Evolutionary conservation across 2,329 filamentous ascomycete species (phyloP), one percentile per base, ranked within the genome.

Genomic region (Aureobasidium leucospermi): DNA sequence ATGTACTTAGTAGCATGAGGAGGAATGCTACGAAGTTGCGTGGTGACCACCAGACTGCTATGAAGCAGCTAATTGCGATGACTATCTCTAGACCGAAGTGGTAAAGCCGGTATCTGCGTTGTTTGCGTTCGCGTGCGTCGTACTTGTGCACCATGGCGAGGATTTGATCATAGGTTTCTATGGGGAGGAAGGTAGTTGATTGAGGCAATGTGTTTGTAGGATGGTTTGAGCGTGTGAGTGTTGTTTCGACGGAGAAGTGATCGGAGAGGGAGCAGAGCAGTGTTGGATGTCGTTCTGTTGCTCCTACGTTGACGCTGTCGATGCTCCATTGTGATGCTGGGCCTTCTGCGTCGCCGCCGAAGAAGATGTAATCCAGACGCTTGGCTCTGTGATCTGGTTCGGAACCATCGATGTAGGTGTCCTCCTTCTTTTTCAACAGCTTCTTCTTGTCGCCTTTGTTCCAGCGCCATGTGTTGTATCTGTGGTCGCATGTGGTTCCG

Each of bases 381-480:
- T 96, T 93, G n/a, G 88, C 93, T 28, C 78, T 79, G 0, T 84
- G 84, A 69, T 96, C 92, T 3, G 79, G 73, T 0, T 83, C 82
- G 48, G 86, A 80, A 0, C 82, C 80, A n/a, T 87, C 78, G 6
- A 96, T 79, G 5, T 78, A 72, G 42, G 85, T 78, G n/a, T 86
- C 80, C 58, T 82, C 80, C 0, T 86, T 86, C 47, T 83, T 82
- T 15, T 81, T 81, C 9, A 57, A 32, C 2, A 95, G 76, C 6
- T 80, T 79, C 67, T 87, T 88, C 71, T 85, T 87, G 67, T 89
- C 79, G 15, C 76, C 77, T 67, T 89, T 84, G 60, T 84, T 80
- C 93, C 93, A 97, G 45, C 92, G 82, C 94, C 94, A 99, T 3
- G 93, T 96, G 73, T 97, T 97, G 68, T 89, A 84, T 9, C 85